Evolutionary conservation across 2,329 filamentous ascomycete species (phyloP).

Genomic region (Apiospora koreana): DNA sequence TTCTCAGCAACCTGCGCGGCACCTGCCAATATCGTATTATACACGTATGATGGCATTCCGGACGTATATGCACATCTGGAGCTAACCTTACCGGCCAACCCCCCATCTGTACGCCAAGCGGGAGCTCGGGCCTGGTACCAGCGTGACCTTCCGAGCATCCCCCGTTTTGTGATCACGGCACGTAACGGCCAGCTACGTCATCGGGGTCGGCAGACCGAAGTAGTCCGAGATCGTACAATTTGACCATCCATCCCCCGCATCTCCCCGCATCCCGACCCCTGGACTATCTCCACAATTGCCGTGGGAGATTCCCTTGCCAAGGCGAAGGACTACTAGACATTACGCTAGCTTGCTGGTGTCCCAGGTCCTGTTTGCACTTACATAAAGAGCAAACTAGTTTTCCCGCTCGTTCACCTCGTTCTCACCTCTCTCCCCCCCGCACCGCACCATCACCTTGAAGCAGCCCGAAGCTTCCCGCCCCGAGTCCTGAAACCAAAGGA

Average conservation of each 20-base stretch:
- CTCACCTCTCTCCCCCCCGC: neutral
- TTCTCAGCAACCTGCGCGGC: neutral
- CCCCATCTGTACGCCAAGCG: neutral
- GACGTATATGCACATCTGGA: neutral
- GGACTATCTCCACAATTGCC: neutral
- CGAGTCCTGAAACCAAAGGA: neutral
- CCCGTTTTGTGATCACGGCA: neutral
- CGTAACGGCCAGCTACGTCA: neutral
- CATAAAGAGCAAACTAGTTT: slow-evolving; percentile 1
- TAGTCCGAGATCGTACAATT: neutral
- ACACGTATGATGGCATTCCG: neutral
- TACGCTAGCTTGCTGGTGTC: too few species aligned
- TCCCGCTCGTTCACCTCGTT: neutral
- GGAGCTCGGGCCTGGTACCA: neutral
- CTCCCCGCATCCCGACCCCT: neutral
- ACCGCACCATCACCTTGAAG: too few species aligned
- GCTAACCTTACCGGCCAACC: neutral
- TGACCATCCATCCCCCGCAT: neutral
- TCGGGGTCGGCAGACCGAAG: neutral
- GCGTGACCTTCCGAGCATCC: neutral
- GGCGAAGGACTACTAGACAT: neutral
- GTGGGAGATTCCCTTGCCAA: neutral
- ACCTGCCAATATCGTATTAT: too few species aligned
- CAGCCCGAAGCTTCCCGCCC: neutral
- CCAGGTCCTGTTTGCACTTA: neutral